Percentiles rank a stretch among this genome's conserved stretches.
Conservation (phyloP, 805 yeast genomes). For the Ogataea ganodermae region DNA sequence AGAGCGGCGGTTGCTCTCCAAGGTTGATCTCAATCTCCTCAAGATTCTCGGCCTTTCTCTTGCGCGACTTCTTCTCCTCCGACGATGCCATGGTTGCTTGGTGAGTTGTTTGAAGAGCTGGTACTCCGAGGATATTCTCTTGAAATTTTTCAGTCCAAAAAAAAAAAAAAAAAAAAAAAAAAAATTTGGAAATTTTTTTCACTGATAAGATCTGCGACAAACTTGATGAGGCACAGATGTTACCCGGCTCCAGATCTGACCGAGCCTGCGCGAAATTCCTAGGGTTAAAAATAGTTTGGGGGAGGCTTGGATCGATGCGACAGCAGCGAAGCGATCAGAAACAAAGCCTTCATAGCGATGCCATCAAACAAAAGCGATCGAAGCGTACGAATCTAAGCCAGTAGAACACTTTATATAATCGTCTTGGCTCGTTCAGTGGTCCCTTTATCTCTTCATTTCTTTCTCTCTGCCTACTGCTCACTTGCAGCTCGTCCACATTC, state of each 20-base stretch:
- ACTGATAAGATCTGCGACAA: conserved; percentile 6
- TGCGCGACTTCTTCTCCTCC: conserved; percentile 14
- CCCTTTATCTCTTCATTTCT: too few relatives aligned
- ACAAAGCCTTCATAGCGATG: too few relatives aligned
- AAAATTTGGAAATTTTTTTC: background rate
- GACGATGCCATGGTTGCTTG: conserved; percentile 2
- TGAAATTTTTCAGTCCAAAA: conserved; percentile 5
- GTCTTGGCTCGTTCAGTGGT: too few relatives aligned
- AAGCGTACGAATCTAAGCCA: too few relatives aligned
- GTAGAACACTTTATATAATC: too few relatives aligned
- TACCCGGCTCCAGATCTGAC: background rate
- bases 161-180: conserved; percentile 5
- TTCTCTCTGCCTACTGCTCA: too few relatives aligned
- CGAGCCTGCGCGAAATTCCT: too few relatives aligned
- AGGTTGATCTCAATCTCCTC: conserved; percentile 72
- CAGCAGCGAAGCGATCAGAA: too few relatives aligned
- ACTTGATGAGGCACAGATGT: background rate
- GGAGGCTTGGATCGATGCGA: too few relatives aligned
- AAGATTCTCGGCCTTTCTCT: conserved; percentile 40
- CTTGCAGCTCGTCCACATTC: too few relatives aligned
- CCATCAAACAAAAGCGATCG: too few relatives aligned
- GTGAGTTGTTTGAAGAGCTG: background rate
- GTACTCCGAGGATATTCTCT: background rate
- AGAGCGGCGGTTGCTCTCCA: conserved; percentile 73
- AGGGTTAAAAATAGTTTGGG: too few relatives aligned